Evolutionary conservation across 2,329 filamentous ascomycete genomes (phyloP).

Genomic region (Fusarium sp.): DNA sequence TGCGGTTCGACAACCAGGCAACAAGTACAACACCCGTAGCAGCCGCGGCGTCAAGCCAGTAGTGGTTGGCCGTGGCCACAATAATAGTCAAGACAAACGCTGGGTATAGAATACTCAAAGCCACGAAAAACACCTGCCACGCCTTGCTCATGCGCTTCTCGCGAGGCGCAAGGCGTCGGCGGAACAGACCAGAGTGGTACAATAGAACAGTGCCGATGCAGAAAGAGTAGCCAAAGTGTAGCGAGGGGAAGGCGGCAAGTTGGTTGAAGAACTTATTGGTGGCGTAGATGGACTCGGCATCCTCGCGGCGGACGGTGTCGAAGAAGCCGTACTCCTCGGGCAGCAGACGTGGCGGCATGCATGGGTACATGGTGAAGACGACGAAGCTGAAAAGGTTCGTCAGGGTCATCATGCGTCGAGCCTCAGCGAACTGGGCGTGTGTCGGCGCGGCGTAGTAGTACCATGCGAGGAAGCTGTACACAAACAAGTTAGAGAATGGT

Average conservation of each 20-base stretch:
- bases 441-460: conserved; percentile 70
- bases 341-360: conserved; percentile 69
- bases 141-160: conserved; percentile 51
- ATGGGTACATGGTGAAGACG: conserved; percentile 68
- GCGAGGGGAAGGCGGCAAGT: conserved; percentile 69
- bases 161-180: conserved; percentile 47
- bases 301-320: conserved; percentile 65
- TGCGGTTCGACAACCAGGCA: conserved; percentile 67
- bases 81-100: conserved; percentile 68
- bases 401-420: conserved; percentile 61
- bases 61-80: conserved; percentile 72
- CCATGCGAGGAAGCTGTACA: conserved; percentile 71
- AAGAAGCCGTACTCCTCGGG: conserved; percentile 70
- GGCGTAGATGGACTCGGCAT: conserved; percentile 72
- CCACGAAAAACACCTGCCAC: conserved; percentile 48
- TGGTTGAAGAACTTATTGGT: conserved; percentile 70
- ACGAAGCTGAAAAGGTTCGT: conserved; percentile 68
- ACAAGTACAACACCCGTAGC: conserved; percentile 71
- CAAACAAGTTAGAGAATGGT: neutral
- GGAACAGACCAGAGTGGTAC: conserved; percentile 65
- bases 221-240: conserved; percentile 70
- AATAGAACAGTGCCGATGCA: conserved; percentile 66
- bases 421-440: conserved; percentile 54
- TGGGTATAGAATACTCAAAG: conserved; percentile 65
- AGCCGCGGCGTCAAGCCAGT: conserved; percentile 76